phyloP scores from a whole-genome alignment of 441 rosid species.

The Erodium trifolium region DNA sequence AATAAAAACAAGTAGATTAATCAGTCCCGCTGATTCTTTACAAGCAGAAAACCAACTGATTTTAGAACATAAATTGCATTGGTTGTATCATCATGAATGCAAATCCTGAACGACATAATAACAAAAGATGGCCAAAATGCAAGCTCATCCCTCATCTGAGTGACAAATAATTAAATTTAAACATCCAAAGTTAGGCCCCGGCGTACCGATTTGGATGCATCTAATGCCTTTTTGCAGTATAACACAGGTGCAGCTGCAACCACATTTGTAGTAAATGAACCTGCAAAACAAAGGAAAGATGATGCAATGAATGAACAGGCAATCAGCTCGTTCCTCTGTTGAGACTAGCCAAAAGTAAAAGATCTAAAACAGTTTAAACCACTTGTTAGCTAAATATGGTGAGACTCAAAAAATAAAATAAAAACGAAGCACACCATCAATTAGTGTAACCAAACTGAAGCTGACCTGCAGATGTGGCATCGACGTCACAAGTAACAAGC shows the following conservation, averaged over 20 bases:
- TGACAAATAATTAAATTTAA: conserved; percentile 8
- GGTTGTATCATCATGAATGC: not conserved
- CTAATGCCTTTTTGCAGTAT: conserved; percentile 62
- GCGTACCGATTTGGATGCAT: conserved; percentile 45
- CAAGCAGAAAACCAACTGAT: not conserved
- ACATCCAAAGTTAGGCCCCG: not conserved
- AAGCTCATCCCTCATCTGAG: not conserved
- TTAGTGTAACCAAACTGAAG: conserved; percentile 11
- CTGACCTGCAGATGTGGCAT: conserved; percentile 70
- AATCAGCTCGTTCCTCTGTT: not conserved
- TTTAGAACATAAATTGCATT: not conserved
- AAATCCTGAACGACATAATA: not conserved
- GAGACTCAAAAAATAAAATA: no score
- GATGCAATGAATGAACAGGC: not conserved
- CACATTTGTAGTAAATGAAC: conserved; percentile 72
- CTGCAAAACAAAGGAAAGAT: conserved; percentile 26
- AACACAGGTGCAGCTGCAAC: conserved; percentile 94
- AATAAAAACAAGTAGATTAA: not conserved
- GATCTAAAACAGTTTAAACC: no score
- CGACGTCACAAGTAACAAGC: conserved; percentile 78
- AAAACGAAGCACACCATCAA: not conserved
- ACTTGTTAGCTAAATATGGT: no score
- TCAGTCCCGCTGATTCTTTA: no score
- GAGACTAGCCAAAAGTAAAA: no score
- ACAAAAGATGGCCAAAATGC: not conserved